Percentiles rank a stretch among this genome's conserved stretches.
phyloP scores from a whole-genome alignment of 768 basidiomycete species.

The Trametes elegans region DNA sequence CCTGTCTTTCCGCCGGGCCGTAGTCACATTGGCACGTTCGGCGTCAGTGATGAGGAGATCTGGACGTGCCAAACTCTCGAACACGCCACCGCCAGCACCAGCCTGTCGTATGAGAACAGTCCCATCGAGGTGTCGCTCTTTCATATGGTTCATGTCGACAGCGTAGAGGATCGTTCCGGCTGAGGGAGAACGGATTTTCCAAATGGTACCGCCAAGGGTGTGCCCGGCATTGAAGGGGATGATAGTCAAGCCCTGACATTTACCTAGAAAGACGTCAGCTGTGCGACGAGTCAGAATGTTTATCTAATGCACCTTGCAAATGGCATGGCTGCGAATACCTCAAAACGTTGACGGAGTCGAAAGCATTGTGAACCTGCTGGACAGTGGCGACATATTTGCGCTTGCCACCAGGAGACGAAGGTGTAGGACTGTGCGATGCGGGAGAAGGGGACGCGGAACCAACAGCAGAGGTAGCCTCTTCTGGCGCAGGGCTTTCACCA shows the following conservation, averaged over 20 bases:
- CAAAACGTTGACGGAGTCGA: slow-evolving; percentile 87
- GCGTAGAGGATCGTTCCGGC: slow-evolving; percentile 95
- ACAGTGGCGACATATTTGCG: slow-evolving; percentile 72
- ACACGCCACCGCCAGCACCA: slow-evolving; percentile 74
- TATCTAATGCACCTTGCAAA: slow-evolving; percentile 67
- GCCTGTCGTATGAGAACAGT: slow-evolving; percentile 79
- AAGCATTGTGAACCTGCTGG: slow-evolving; percentile 89
- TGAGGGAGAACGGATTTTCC: slow-evolving; percentile 98
- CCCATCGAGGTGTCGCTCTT: slow-evolving; percentile 92
- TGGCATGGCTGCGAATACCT: slow-evolving; percentile 96
- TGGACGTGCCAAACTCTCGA: slow-evolving; percentile 84
- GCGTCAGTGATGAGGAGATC: slow-evolving; percentile 95
- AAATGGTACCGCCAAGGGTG: slow-evolving; percentile 93
- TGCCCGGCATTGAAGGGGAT: slow-evolving; percentile 96
- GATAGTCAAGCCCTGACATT: slow-evolving; percentile 90
- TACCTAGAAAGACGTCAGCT: slow-evolving; percentile 41
- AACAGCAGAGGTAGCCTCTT: slow-evolving; percentile 27
- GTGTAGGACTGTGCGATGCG: slow-evolving; percentile 1
- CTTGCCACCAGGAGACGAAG: slow-evolving; percentile 23
- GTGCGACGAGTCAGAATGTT: neutral
- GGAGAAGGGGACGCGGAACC: slow-evolving; percentile 22
- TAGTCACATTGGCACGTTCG: slow-evolving; percentile 77
- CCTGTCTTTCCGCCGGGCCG: slow-evolving; percentile 85
- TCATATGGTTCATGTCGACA: slow-evolving; percentile 93
- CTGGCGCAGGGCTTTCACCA: neutral